phyloP scores from a whole-genome alignment of 1,284 basidiomycete genomes.

The Bjerkandera adusta region DNA sequence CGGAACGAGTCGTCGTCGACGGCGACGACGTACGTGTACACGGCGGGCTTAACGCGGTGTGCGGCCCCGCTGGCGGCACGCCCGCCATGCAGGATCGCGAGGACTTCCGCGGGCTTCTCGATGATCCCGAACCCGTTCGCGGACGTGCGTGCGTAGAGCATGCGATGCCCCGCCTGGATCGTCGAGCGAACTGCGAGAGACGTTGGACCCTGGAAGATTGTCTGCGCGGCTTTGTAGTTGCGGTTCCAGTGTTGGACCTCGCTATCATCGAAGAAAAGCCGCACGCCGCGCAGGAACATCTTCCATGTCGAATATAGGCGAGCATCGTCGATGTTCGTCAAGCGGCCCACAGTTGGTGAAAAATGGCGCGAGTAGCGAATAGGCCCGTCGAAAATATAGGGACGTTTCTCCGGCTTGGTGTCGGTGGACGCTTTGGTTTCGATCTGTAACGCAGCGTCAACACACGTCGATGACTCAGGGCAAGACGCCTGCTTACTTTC shows the following conservation, averaged over 20 bases:
- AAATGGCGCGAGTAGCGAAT: slow-evolving; percentile 67
- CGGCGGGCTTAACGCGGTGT: slow-evolving; percentile 69
- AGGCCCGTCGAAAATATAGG: slow-evolving; percentile 72
- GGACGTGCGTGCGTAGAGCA: slow-evolving; percentile 71
- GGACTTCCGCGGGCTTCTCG: slow-evolving; percentile 42
- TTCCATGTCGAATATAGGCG: slow-evolving; percentile 83
- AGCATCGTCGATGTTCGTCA: slow-evolving; percentile 58
- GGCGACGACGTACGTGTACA: slow-evolving; percentile 77
- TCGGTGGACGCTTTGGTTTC: slow-evolving; percentile 37
- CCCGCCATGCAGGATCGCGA: slow-evolving; percentile 49
- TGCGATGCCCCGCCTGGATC: slow-evolving; percentile 66
- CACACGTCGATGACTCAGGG: background rate
- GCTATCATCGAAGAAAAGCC: slow-evolving; percentile 55
- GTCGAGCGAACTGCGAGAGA: slow-evolving; percentile 60
- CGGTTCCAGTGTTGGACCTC: slow-evolving; percentile 61
- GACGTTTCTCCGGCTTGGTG: slow-evolving; percentile 35
- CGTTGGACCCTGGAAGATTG: slow-evolving; percentile 63
- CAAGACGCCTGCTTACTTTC: slow-evolving; percentile 42
- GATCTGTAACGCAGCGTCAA: slow-evolving; percentile 34
- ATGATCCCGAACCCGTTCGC: slow-evolving; percentile 63
- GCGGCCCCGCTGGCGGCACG: slow-evolving; percentile 26
- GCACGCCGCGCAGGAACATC: slow-evolving; percentile 62
- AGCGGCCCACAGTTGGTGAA: slow-evolving; percentile 62
- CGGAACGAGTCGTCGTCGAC: slow-evolving; percentile 68
- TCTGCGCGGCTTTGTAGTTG: slow-evolving; percentile 64